Base-by-base conservation (phyloP, 75 land plant species). In the Pinus tabuliformis region DNA sequence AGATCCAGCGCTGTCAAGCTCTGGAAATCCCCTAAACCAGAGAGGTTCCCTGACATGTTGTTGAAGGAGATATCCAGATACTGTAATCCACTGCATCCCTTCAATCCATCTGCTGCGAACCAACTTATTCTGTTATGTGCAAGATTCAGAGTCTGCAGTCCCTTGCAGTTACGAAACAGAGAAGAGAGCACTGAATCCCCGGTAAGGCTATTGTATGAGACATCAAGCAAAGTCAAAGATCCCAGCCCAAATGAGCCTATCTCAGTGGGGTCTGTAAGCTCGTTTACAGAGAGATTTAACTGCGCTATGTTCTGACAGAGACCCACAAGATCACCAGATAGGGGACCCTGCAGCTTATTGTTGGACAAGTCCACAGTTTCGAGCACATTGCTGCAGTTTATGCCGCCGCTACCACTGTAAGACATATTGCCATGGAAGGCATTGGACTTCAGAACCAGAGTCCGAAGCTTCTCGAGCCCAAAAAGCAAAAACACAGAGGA, bases 51-150 rank as follows among this genome's bases (percentile, higher is more conserved):
- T 2, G 73, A 45, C 21, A 83, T 30, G 30, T 83, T 58, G 79
- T 83, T 83, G 70, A 22, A 54, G 42, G 85, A 81, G 45, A 83
- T 78, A 62, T 83, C 78, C 62, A 83, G 65, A 73, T 75, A 60
- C 62, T n/a, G 16, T 24, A 76, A 20, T 12, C 52, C 30, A 39
- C 42, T 28, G 58, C 75, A 49, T 21, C 45, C 79, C 26, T 26
- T 49, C 26, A 58, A n/a, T 2, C 15, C 18, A 12, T 62, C 39
- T 39, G 76, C 72, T 12, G 37, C 49, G 45, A 73, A 56, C 58
- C 36, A 56, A 73, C 58, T 54, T 54, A 73, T 73, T 56, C 21
- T 73, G 74, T 73, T 73, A 17, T 73, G n/a, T 26, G 74, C 57
- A 56, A 73, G 57, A 56, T 56, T 49, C 74, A 73, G 58, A 56